Base-by-base conservation (phyloP, 345 rosid genomes). In the Durio zibethinus region DNA sequence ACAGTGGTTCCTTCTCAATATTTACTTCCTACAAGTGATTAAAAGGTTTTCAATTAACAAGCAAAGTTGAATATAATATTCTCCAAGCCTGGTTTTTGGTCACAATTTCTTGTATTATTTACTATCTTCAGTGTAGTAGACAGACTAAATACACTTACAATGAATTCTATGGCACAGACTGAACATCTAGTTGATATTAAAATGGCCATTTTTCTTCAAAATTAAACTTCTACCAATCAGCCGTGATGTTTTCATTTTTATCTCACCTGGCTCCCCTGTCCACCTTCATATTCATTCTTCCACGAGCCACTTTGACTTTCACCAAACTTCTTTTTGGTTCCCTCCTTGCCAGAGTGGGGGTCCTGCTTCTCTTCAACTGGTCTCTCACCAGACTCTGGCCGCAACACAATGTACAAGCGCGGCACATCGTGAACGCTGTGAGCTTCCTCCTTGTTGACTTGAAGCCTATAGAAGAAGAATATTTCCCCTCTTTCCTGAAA, bases 401-500 rank as follows among this genome's bases (percentile, higher is more conserved):
- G 66, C 83, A 92, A 77, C 3, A 92, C 89, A 45, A 91, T 73
- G 89, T 85, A 94, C 54, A 94, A 48, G 14, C 92, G 84, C 72
- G 88, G 93, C 73, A 88, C 92, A 79, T 94, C 97, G 21, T 89
- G 84, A 0, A 78, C 72, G 47, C 89, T 54, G 76, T 84, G 94
- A 27, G 86, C 93, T 80, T 86, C 90, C 77, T 92, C 84, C 85
- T 82, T 92, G 80, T 85, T 88, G 8, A 90, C 89, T 82, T 89
- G 92, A 47, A 93, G 94, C 77, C 94, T 84, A 73, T 89, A 94
- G 80, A 94, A 94, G 88, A 94, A 92, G 83, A 83, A 91, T 83
- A 91, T 92, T 48, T 92, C 93, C 70, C 92, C 97, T 69, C 88
- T 83, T 81, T 92, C 95, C 91, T 93, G 75, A 56, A 75, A 33